Evolutionary conservation across 2,329 filamentous ascomycete genomes (phyloP), one percentile per base, ranked within the genome.

Genomic region (Verticillium isaacii): DNA sequence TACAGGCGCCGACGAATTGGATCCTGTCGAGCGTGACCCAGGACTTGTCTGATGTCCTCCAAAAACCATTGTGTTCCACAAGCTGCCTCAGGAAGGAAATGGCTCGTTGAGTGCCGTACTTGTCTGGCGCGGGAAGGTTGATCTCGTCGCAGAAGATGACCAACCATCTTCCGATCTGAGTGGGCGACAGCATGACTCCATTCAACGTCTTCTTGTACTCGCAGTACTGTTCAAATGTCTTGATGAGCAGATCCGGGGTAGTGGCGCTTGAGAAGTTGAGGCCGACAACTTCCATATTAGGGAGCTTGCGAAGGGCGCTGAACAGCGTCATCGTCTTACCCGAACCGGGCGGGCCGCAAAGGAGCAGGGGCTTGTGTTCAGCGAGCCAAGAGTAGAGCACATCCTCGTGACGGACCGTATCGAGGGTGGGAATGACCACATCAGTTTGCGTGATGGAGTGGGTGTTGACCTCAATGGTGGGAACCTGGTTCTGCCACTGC

Each of bases 311-410:
- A 60, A 99, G 86, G 37, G 95, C 95, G 73, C 94, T 97, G 81
- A 99, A 99, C 14, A 99, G 82, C 12, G 95, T 99, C 95, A 99
- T 99, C 5, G 95, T 99, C 81, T 99, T 99, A 82, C 95, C 95
- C 59, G 95, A 99, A 80, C 95, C 95, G 62, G 95, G 95, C 72
- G 95, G 96, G 75, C 95, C 96, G 74, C 95, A 99, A 17, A 99
- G 89, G 59, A 99, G 82, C 19, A 99, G 82, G 14, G 96, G 95
- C 79, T 99, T 99, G 74, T 99, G 95, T 75, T 99, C 95, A 17
- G 96, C 95, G 55, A 99, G 86, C 95, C 95, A 99, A 3, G 96
- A 99, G 80, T 99, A 99, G 17, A 99, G 83, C n/a, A 99, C 92
- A 76, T 98, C 95, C 75, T 99, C 95, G 69, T 99, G 95, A 34